phyloP scores from a whole-genome alignment of 106 monocot genomes.

The Phalaenopsis aphrodite region DNA sequence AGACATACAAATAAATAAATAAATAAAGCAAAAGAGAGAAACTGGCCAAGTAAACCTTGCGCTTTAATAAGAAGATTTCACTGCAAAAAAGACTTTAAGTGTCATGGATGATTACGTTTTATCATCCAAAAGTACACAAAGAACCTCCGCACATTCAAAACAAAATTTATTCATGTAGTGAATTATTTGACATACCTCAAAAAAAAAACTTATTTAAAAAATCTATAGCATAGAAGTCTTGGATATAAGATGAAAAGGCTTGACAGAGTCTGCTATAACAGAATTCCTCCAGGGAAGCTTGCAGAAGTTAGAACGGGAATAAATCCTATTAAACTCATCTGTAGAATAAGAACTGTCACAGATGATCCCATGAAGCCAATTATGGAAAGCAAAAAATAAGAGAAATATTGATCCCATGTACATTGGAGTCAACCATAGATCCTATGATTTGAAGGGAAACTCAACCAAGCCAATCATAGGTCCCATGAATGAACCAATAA shows the following conservation, averaged over 20 bases:
- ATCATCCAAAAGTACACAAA: neutral
- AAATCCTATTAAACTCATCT: neutral
- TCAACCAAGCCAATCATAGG: too few relatives aligned
- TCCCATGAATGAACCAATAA: neutral
- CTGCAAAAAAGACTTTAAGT: neutral
- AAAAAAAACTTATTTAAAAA: neutral
- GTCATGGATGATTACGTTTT: neutral
- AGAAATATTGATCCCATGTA: too few relatives aligned
- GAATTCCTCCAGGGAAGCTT: neutral
- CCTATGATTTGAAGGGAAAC: too few relatives aligned
- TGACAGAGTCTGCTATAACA: neutral
- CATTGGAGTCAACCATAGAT: too few relatives aligned
- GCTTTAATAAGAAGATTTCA: neutral
- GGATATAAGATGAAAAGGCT: neutral
- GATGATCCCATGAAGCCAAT: neutral
- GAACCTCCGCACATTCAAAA: neutral
- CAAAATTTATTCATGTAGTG: neutral
- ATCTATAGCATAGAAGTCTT: neutral
- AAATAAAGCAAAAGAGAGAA: too few relatives aligned
- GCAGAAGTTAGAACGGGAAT: neutral
- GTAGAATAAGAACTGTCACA: neutral
- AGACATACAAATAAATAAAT: neutral
- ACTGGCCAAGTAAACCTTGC: neutral
- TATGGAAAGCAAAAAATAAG: neutral
- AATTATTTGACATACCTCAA: neutral